Percentiles rank a stretch among this genome's conserved stretches.
These are phyloP conservation scores for Hypoxylon sp. DNA, from an alignment of 2,329 filamentous ascomycete genomes.

Conservation along the genomic window DNA sequence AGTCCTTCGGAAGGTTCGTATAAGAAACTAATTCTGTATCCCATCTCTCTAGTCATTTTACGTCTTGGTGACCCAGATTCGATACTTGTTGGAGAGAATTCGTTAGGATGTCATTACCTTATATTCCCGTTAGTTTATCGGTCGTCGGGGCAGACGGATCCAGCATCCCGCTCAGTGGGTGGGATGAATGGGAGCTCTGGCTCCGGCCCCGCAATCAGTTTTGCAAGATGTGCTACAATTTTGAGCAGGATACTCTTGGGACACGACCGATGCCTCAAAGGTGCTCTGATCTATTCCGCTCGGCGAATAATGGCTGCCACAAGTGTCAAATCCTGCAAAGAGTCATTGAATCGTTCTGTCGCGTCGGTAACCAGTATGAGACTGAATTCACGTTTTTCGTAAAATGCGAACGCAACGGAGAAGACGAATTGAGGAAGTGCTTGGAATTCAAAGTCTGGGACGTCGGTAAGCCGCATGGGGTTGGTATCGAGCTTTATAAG, in stretches of 20 bases:
- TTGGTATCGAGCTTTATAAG: not conserved
- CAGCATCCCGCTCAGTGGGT: not conserved
- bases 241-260: not conserved
- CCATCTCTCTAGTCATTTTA: not conserved
- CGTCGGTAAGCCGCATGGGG: not conserved
- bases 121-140: not conserved
- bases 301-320: not conserved
- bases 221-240: slow-evolving; percentile 1
- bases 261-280: not conserved
- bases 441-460: not conserved
- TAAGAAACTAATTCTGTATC: not conserved
- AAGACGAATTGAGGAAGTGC: not conserved
- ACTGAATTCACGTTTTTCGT: not conserved
- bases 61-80: not conserved
- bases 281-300: not conserved
- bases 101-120: not conserved
- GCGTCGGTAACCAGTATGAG: not conserved
- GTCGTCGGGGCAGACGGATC: not conserved
- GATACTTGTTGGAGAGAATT: not conserved
- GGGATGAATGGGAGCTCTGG: not conserved
- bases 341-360: not conserved
- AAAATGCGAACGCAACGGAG: not conserved
- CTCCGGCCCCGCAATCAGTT: not conserved
- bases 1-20: not conserved
- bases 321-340: not conserved